A percentile compares a stretch with the other conserved stretches of the same genome.
Conservation (phyloP, 2,329 filamentous ascomycete genomes). For the Madurella fahalii region DNA sequence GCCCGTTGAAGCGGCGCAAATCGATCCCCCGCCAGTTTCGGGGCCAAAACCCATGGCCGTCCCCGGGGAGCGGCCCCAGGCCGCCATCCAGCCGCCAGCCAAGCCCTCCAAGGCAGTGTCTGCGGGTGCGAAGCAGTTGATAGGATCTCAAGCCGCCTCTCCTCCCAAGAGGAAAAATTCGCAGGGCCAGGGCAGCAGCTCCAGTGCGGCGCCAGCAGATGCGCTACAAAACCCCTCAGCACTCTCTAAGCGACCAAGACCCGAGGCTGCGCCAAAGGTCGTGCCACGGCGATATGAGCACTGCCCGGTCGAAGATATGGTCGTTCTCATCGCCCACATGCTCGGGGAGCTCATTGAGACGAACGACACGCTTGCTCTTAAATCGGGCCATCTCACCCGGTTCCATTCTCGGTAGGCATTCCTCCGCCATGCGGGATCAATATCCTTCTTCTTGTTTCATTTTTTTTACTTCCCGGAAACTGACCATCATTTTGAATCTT, state of each 20-base stretch:
- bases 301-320: slow-evolving; percentile 80
- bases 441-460: slow-evolving; percentile 4
- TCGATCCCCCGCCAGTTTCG: slow-evolving; percentile 30
- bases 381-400: slow-evolving; percentile 80
- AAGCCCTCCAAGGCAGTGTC: slow-evolving; percentile 25
- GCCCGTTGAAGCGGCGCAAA: slow-evolving; percentile 26
- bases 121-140: slow-evolving; percentile 20
- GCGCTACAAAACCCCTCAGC: slow-evolving; percentile 26
- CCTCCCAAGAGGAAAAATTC: slow-evolving; percentile 42
- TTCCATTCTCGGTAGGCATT: slow-evolving; percentile 80
- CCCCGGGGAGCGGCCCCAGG: slow-evolving; percentile 24
- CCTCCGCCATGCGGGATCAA: neutral
- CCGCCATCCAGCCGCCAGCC: slow-evolving; percentile 12
- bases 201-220: slow-evolving; percentile 16
- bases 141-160: slow-evolving; percentile 13
- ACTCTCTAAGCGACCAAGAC: slow-evolving; percentile 48
- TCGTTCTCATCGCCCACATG: slow-evolving; percentile 90
- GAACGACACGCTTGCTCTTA: slow-evolving; percentile 83
- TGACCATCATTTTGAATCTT: slow-evolving; percentile 22
- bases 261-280: slow-evolving; percentile 49
- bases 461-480: slow-evolving; percentile 9
- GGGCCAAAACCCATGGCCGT: slow-evolving; percentile 27
- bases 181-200: slow-evolving; percentile 32
- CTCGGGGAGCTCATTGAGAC: slow-evolving; percentile 89
- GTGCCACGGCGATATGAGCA: slow-evolving; percentile 75